These are phyloP conservation scores for Carex cristatella DNA, from an alignment of 176 grass and related monocot species.

Conservation along the genomic window DNA sequence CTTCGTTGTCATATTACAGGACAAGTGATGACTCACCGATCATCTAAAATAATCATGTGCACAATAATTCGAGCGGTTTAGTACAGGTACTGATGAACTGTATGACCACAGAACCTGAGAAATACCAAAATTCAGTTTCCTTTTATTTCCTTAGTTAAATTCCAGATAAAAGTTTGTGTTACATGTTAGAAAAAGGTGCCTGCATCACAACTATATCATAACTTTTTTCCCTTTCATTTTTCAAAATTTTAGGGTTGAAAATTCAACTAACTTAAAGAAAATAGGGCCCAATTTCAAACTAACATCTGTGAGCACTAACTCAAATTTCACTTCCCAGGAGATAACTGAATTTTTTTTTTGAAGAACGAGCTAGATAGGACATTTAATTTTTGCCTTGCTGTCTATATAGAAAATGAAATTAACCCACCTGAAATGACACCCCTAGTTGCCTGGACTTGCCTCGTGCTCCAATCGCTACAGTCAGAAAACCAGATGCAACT, in stretches of 20 bases:
- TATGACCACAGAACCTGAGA: background rate
- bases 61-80: background rate
- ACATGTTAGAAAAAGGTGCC: too few relatives aligned
- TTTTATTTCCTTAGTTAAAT: background rate
- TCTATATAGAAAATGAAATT: background rate
- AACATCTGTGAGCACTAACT: background rate
- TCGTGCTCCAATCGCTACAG: background rate
- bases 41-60: background rate
- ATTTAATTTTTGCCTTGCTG: background rate
- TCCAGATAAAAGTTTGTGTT: background rate
- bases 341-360: background rate
- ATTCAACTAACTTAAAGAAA: background rate
- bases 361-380: background rate
- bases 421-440: conserved; percentile 12
- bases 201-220: background rate
- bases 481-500: conserved; percentile 16
- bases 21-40: background rate
- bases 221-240: background rate
- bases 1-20: background rate
- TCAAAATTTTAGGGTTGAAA: background rate
- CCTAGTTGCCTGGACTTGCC: conserved; percentile 17
- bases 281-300: background rate
- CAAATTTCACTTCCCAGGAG: background rate
- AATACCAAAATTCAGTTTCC: background rate
- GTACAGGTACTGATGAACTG: background rate